Conservation (phyloP, 345 rosid species). For the Ceriops decandra region DNA sequence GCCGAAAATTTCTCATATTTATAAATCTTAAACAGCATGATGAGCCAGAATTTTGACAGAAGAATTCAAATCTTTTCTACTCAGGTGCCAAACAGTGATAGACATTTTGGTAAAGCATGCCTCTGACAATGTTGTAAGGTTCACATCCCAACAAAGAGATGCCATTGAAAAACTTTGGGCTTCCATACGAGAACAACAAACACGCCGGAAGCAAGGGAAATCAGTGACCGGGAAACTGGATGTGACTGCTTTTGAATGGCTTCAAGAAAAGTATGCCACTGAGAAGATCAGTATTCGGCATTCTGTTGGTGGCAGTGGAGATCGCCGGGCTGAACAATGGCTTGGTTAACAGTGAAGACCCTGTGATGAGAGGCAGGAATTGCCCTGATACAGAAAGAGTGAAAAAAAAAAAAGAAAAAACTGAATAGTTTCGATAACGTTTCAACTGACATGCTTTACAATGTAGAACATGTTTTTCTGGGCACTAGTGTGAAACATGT, state of each 20-base stretch:
- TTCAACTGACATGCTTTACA: too few species aligned
- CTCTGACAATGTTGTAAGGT: slow-evolving; percentile 65
- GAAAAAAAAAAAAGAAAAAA: too few species aligned
- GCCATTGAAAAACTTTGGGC: slow-evolving; percentile 87
- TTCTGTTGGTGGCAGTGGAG: slow-evolving; percentile 84
- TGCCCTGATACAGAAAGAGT: not conserved
- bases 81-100: slow-evolving; percentile 95
- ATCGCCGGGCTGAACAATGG: slow-evolving; percentile 89
- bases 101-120: slow-evolving; percentile 97
- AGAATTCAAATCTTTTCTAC: not conserved
- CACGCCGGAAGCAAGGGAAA: slow-evolving; percentile 87
- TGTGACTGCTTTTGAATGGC: slow-evolving; percentile 80
- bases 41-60: not conserved
- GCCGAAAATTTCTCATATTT: not conserved
- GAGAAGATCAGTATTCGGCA: slow-evolving; percentile 85
- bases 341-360: slow-evolving; percentile 47
- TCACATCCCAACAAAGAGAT: slow-evolving; percentile 74
- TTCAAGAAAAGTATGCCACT: slow-evolving; percentile 77
- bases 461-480: too few species aligned
- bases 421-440: too few species aligned
- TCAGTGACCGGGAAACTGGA: slow-evolving; percentile 88
- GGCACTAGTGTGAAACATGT: too few species aligned
- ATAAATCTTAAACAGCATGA: not conserved
- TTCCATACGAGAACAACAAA: slow-evolving; percentile 76
- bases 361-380: not conserved